Base-by-base conservation (phyloP, 139 green algal species). In the Monoraphidium neglectum region DNA sequence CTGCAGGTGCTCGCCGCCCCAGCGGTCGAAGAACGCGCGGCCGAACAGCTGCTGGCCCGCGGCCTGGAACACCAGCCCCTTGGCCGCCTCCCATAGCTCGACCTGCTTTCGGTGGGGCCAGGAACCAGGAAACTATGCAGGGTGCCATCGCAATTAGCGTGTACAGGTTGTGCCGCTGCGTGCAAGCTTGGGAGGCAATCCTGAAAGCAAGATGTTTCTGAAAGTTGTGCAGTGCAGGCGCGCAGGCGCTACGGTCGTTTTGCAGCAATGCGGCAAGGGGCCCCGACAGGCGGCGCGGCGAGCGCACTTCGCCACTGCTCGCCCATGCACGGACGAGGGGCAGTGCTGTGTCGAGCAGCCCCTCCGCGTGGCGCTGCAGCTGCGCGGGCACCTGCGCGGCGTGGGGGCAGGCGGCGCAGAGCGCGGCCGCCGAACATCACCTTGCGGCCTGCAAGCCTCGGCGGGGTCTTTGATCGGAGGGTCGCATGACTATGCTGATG, bases 21-120 rank as follows among this genome's bases (percentile, higher is more conserved):
- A 61, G 13, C 28, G 26, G 26, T 40, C 16, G 57, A 86, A 32
- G 46, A 90, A 88, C 12, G 18, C 26, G 18, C 66, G 24, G 0
- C 90, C 89, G 76, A 92, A 93, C 24, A 95, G 46, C 0, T 69
- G 38, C 28, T 76, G 59, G 3, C 91, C 73, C 6, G 81, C 84
- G 28, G 78, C 68, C 1, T 67, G 24, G 56, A 93, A 94, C 10
- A 95, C 78, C 16, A 93, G 68, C 1, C 26, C 24, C 40, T 87
- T 80, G 1, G 87, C 47, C 0, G 81, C 70, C 26, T 30, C 26
- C 61, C 74, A 83, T 13, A 94, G 76, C 37, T 94, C 90, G 18
- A 94, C 82, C 87, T 94, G 71, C 5, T 53, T 32, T 23, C 36
- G 33, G 53, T 4, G 24, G 37, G 68, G 54, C 54, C 32, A 36